phyloP scores from a whole-genome alignment of 2,329 filamentous ascomycete species.

The Teratosphaeria gauchensis region DNA sequence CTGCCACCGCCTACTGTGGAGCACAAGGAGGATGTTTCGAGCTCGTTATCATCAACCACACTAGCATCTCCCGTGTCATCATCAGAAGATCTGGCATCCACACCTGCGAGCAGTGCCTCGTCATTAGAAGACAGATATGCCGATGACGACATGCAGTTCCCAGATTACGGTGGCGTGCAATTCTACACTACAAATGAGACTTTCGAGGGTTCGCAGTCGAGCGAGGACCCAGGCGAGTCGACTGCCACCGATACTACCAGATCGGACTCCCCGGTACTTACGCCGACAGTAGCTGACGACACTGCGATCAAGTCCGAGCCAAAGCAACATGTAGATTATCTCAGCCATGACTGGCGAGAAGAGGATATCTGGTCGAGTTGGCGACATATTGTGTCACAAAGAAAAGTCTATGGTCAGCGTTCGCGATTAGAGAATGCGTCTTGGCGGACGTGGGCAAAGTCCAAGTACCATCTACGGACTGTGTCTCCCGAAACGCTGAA shows the following conservation, averaged over 20 bases:
- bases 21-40: conserved; percentile 1
- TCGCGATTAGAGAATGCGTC: conserved; percentile 87
- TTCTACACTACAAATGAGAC: conserved; percentile 3
- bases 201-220: conserved; percentile 3
- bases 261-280: conserved; percentile 48
- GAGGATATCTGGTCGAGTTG: conserved; percentile 97
- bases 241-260: conserved; percentile 45
- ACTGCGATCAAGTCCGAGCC: conserved; percentile 64
- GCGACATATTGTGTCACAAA: conserved; percentile 79
- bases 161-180: conserved; percentile 7
- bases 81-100: not conserved
- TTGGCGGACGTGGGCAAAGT: conserved; percentile 94
- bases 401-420: conserved; percentile 69
- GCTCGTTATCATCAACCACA: not conserved
- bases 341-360: conserved; percentile 86
- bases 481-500: conserved; percentile 87
- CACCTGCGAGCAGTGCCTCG: not conserved
- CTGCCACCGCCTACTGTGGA: not conserved
- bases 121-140: conserved; percentile 1
- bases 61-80: not conserved
- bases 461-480: conserved; percentile 76
- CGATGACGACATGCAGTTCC: conserved; percentile 5
- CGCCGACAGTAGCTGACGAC: conserved; percentile 65
- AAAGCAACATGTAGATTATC: conserved; percentile 86
- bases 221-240: conserved; percentile 9